Base-by-base conservation (phyloP, 441 rosid genomes). In the Populus hybrid region DNA sequence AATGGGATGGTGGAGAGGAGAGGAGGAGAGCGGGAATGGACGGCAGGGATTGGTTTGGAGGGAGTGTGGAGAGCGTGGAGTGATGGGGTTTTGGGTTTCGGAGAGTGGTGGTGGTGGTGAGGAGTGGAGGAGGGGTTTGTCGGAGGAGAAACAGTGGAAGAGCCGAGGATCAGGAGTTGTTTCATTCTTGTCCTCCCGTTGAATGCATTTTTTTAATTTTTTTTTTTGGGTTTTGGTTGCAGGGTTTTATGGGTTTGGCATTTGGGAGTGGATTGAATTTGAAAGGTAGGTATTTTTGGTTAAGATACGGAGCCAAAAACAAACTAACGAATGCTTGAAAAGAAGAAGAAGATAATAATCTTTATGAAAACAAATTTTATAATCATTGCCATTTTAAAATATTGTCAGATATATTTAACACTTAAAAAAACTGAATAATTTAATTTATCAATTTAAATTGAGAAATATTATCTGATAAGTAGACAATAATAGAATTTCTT, bases 81-180 rank as follows among this genome's bases (percentile, higher is more conserved):
- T 65, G 83, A 68, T 6, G 38, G 30, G 59, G 85, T 68, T 23
- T 73, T 82, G 23, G 72, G 78, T 28, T 78, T 82, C n/a, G 77
- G 84, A 76, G 73, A 79, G 65, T 71, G 89, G 78, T 38, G 82
- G 76, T 34, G 82, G 81, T 38, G 86, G 77, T 73, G 79, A 72
- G 80, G 24, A 42, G 76, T 38, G 85, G 83, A 68, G 80, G 82
- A 65, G 77, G 66, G 78, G 24, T 40, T 69, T 23, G 72, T 84
- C 71, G 85, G 87, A 50, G 88, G 75, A 76, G 86, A 57, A 26
- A 81, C 57, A 86, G 90, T 66, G 82, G 90, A 86, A 69, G 88
- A 81, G 84, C 94, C 86, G 23, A 87, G 88, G 83, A 90, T 85
- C 78, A 90, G 87, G 38, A 90, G 83, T 81, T 87, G 85, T 69